Evolutionary conservation across 805 yeast species (phyloP).

Genomic region (Metschnikowia dekortorum): DNA sequence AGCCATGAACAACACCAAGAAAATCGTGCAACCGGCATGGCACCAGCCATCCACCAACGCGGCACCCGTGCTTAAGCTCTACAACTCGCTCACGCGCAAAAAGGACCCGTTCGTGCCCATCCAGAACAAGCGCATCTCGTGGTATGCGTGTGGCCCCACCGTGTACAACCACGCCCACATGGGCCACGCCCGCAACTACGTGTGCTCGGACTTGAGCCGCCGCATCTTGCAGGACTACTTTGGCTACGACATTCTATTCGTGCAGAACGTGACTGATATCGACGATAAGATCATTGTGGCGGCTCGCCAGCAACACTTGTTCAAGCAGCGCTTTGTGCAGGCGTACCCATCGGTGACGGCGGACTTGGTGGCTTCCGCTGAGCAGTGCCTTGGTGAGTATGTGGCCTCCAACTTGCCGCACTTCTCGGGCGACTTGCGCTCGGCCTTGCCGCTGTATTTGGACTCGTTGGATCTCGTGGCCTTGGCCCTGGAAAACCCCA

Average conservation of each 20-base stretch:
- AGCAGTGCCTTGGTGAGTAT: constrained; percentile 45
- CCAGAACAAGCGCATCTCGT: constrained; percentile 61
- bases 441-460: constrained; percentile 51
- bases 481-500: constrained; percentile 61
- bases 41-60: constrained; percentile 13
- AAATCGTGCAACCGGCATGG: constrained; percentile 39
- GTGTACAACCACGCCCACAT: constrained; percentile 94
- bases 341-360: constrained; percentile 24
- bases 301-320: constrained; percentile 85
- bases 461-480: constrained; percentile 44
- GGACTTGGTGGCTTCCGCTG: constrained; percentile 36
- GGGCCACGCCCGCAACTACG: constrained; percentile 99
- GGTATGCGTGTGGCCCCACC: constrained; percentile 99
- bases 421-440: constrained; percentile 22
- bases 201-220: constrained; percentile 88
- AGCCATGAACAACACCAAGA: constrained; percentile 24
- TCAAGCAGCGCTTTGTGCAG: constrained; percentile 49
- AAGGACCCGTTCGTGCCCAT: constrained; percentile 78
- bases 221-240: constrained; percentile 86
- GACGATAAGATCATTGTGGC: constrained; percentile 95
- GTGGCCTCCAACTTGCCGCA: constrained; percentile 53
- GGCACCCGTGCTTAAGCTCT: constrained; percentile 50
- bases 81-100: constrained; percentile 77
- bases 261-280: constrained; percentile 97
- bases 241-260: constrained; percentile 81